Evolutionary conservation across 345 rosid species (phyloP), one percentile per base, ranked within the genome.

Genomic region (Corchorus capsularis): DNA sequence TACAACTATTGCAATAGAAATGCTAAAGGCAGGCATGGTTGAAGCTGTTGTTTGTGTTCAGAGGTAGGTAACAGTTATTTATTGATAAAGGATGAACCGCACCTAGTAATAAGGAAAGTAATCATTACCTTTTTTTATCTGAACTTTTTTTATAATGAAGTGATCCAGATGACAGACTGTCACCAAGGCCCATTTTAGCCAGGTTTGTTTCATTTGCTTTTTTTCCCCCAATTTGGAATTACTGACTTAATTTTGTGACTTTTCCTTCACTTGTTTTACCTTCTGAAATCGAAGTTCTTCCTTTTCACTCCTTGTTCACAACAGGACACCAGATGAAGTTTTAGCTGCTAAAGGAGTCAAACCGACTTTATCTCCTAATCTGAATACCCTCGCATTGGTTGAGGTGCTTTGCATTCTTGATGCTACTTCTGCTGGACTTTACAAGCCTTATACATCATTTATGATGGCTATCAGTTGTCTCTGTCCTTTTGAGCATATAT

Each of bases 11-110:
- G 99, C 99, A 49, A 85, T 91, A 70, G 98, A 94, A 86, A 94
- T 93, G 99, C 86, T 94, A 63, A 90, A 90, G 85, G 71, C 95
- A 13, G 92, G 87, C 75, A 85, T 91, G 90, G 98, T 94, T 65
- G 98, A 94, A 72, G 98, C 98, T 76, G 98, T 93, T 73, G 79
- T 94, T 74, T 94, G 98, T 88, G 98, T 94, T 50, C 98, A 94
- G 82, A 94, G 98, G 98, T 94, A 83, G 63, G 59, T 27, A 61
- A 55, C 14, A 53, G 39, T 32, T 57, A 71, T 9, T 62, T 65
- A 17, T 60, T 27, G 39, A 74, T 72, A 39, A 13, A 46, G 57
- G 49, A 68, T 73, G 41, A 62, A 57, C 4, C 49, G 4, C 8
- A 46, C 15, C 35, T 16, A 52, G 15, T 32, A 46, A 1, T 76